Percentiles rank a stretch among this genome's conserved stretches.
These are phyloP conservation scores for Lanzia echinophila DNA, from an alignment of 2,329 filamentous ascomycete genomes.

Conservation along the genomic window DNA sequence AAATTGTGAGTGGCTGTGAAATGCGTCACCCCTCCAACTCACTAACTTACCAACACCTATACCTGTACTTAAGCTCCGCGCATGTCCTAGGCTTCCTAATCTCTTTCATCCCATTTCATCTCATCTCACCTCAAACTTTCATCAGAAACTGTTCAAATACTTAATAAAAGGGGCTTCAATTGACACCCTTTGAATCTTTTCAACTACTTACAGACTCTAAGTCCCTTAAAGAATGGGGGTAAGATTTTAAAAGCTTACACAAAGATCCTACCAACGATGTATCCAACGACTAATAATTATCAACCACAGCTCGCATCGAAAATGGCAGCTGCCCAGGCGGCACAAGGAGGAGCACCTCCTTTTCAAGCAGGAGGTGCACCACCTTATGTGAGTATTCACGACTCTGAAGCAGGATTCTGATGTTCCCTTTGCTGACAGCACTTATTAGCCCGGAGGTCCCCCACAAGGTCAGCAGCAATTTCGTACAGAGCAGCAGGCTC, in stretches of 20 bases:
- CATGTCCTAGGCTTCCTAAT: no score
- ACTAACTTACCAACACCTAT: no score
- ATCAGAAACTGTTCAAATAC: no score
- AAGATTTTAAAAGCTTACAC: conserved; percentile 7
- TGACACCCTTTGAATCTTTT: not conserved
- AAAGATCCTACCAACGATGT: not conserved
- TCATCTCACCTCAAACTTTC: no score
- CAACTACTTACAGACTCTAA: conserved; percentile 3
- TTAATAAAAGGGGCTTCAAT: no score
- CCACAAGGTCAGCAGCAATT: not conserved
- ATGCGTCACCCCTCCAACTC: no score
- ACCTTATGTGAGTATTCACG: conserved; percentile 6
- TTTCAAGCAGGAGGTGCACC: conserved; percentile 2
- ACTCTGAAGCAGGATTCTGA: no score
- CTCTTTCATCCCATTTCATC: no score
- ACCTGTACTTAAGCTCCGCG: no score
- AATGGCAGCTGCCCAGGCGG: conserved; percentile 9
- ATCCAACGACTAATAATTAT: conserved; percentile 7
- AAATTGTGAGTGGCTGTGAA: no score
- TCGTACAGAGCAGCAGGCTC: not conserved
- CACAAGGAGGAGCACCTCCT: conserved; percentile 5
- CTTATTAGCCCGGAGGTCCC: not conserved
- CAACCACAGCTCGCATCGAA: conserved; percentile 8
- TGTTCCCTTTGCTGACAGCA: not conserved
- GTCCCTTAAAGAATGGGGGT: conserved; percentile 10